These are phyloP conservation scores for Trichophaea hybrida DNA, from an alignment of 2,329 filamentous ascomycete species.

Conservation along the genomic window DNA sequence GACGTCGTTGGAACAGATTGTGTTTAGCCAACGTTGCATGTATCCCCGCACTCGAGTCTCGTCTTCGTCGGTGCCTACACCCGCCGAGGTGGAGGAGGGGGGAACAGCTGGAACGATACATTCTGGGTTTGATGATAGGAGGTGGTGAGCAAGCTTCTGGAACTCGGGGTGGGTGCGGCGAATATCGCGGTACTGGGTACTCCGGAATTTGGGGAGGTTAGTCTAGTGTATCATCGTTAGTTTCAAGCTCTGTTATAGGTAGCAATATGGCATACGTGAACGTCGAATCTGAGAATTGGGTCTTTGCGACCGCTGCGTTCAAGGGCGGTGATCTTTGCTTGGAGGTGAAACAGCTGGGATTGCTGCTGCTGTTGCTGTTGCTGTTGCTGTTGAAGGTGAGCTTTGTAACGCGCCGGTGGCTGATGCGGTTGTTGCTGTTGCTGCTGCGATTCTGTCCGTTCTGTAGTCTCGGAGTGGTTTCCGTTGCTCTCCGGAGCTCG, in stretches of 20 bases:
- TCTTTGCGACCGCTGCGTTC: slow-evolving; percentile 93
- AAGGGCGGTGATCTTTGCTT: slow-evolving; percentile 85
- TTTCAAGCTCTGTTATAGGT: background rate
- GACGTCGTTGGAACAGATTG: slow-evolving; percentile 79
- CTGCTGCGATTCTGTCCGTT: slow-evolving; percentile 1
- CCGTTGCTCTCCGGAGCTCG: slow-evolving; percentile 6
- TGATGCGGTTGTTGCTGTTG: slow-evolving; percentile 2
- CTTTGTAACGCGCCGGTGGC: background rate
- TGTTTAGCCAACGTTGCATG: slow-evolving; percentile 90
- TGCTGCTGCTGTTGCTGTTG: slow-evolving; percentile 34
- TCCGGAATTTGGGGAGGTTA: slow-evolving; percentile 94
- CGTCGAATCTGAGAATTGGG: slow-evolving; percentile 84
- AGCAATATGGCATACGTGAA: slow-evolving; percentile 57
- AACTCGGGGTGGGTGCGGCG: slow-evolving; percentile 92
- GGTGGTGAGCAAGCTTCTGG: slow-evolving; percentile 83
- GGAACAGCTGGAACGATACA: slow-evolving; percentile 87
- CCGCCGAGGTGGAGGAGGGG: slow-evolving; percentile 83
- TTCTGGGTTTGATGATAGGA: slow-evolving; percentile 96
- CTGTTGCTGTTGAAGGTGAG: slow-evolving; percentile 22
- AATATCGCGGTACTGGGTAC: slow-evolving; percentile 95
- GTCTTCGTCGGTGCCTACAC: slow-evolving; percentile 91
- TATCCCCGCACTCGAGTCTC: slow-evolving; percentile 75
- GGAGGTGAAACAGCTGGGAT: slow-evolving; percentile 65
- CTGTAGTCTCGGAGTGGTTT: slow-evolving; percentile 1
- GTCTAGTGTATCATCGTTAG: slow-evolving; percentile 44